Conservation (phyloP, 2,329 filamentous ascomycete genomes). For the Fusarium tuaranense region DNA sequence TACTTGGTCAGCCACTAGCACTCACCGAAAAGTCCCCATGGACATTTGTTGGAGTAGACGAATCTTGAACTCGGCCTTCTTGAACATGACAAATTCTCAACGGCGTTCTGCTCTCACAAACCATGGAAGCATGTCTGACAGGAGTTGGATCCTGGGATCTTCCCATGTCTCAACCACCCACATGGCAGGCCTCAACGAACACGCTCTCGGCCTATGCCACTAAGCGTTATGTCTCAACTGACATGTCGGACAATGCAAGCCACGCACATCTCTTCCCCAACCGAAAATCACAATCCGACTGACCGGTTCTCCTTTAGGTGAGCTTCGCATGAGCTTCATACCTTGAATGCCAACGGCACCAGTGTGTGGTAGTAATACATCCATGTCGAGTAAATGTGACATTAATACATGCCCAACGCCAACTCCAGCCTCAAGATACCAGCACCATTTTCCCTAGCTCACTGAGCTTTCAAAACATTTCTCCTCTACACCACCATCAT, state of each 20-base stretch:
- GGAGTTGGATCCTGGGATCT: not conserved
- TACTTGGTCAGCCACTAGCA: not conserved
- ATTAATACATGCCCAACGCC: slow-evolving; percentile 18
- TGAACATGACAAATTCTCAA: not conserved
- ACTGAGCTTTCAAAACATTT: slow-evolving; percentile 9
- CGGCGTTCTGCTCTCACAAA: not conserved
- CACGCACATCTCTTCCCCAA: not conserved
- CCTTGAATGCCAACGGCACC: not conserved
- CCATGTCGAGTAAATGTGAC: slow-evolving; percentile 1
- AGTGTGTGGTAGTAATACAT: not conserved
- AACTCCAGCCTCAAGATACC: not conserved
- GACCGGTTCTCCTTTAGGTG: not conserved
- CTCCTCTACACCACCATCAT: not conserved
- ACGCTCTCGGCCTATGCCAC: not conserved
- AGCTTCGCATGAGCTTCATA: not conserved
- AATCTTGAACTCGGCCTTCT: not conserved
- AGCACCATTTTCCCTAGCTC: not conserved
- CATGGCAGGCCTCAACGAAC: not conserved
- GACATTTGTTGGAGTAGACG: not conserved
- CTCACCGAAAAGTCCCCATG: not conserved
- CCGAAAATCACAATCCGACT: not conserved
- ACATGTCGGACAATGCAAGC: not conserved
- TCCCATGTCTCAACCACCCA: not conserved
- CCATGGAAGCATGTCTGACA: not conserved
- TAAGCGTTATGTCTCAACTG: not conserved